Evolutionary conservation across 257 asterid species (phyloP), one percentile per base, ranked within the genome.

Genomic region (Plectranthus barbatus): DNA sequence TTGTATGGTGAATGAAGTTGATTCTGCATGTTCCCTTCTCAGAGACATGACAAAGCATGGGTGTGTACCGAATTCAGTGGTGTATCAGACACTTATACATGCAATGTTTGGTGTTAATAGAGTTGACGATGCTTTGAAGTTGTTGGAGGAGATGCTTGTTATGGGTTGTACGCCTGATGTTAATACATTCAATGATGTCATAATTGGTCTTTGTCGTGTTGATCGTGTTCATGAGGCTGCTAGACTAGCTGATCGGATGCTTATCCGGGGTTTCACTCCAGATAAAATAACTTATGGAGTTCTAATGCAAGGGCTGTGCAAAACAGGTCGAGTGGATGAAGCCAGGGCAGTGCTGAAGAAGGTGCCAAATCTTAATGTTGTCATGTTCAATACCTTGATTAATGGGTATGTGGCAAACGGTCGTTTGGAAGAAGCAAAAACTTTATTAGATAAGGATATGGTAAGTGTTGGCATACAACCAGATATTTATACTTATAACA

Each of bases 1-100:
- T 52, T 92, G 97, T 70, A 67, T 72, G 75, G 74, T 71, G 62
- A 84, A 83, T 47, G 99, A 89, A 71, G 70, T 92, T 63, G 96
- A 92, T 60, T 81, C 96, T 15, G 96, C 96, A 0, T 81, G 79
- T 40, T 82, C 95, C 53, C 92, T 92, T 55, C 95, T 92, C 55
- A 83, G 89, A 62, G 99, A 86, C 84, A 89, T 92, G 99, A 92
- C 90, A 8, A 92, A 85, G 77, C 83, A 92, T 64, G 97, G 95
- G 7, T 89, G 99, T 41, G 97, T 89, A 45, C 97, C 99, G 0
- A 86, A 83, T 76, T 82, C 99, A 23, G 73, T 86, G 47, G 76
- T 92, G 53, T 92, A 92, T 72, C 95, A 89, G 72, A 92, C 95
- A 3, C 86, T 92, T 64, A 84, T 92, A 66, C 97, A 78, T 33